Conservation (phyloP, 352 stramenopile species). For the Saprolegnia diclina region DNA sequence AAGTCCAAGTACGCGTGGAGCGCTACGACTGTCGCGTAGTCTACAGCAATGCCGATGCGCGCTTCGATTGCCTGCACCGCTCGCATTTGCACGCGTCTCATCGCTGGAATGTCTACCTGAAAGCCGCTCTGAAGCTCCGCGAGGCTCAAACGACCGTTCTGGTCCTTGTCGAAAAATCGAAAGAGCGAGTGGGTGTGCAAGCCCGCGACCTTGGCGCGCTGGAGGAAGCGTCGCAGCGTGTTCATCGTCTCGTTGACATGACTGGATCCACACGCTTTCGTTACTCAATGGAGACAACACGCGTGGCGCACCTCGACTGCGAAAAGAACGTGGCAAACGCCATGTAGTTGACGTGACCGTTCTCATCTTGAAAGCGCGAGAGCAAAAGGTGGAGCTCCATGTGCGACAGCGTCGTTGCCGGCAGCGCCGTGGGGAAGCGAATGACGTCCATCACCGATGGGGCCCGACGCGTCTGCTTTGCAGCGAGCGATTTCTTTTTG, state of each 20-base stretch:
- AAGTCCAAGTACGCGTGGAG: constrained; percentile 15
- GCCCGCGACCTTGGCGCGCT: constrained; percentile 10
- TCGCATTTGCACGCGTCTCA: too few relatives aligned
- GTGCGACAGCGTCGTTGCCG: constrained; percentile 10
- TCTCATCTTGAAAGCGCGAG: neutral
- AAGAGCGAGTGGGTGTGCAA: constrained; percentile 14
- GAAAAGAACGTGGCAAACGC: constrained; percentile 15
- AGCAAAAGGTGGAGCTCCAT: neutral
- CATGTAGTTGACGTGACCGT: constrained; percentile 17
- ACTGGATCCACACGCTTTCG: neutral
- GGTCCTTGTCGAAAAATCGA: constrained; percentile 21
- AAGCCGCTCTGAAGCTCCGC: constrained; percentile 16
- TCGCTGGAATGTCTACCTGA: neutral
- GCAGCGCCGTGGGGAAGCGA: neutral
- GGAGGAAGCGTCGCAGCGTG: constrained; percentile 6
- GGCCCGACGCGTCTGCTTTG: neutral
- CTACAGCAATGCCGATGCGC: neutral
- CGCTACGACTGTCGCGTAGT: constrained; percentile 3
- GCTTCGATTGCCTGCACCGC: constrained; percentile 14
- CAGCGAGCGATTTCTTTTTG: constrained; percentile 13
- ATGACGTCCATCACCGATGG: constrained; percentile 17
- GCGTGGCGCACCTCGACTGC: neutral
- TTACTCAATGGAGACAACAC: neutral
- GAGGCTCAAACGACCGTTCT: constrained; percentile 13
- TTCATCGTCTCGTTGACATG: neutral